These are phyloP conservation scores for Phaseolus lunatus DNA, from an alignment of 306 rosid species.

Conservation along the genomic window DNA sequence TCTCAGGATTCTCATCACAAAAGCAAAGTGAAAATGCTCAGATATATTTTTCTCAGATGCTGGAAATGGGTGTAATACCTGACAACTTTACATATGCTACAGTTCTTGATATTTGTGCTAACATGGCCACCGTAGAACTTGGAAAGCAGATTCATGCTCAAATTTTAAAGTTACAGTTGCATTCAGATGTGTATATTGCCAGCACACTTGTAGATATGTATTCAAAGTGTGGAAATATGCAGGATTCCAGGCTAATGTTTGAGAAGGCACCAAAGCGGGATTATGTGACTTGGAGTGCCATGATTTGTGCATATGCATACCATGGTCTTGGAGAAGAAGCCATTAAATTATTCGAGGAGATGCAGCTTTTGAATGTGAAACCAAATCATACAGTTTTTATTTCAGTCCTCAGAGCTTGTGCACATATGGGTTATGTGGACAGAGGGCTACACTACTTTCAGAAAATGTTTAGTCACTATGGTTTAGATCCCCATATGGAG, in stretches of 20 bases:
- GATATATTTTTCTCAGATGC: constrained; percentile 70
- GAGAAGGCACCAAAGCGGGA: constrained; percentile 78
- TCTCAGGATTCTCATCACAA: constrained; percentile 81
- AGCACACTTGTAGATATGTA: constrained; percentile 94
- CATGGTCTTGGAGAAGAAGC: constrained; percentile 84
- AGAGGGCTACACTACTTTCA: constrained; percentile 64
- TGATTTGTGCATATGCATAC: constrained; percentile 86
- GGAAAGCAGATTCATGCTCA: constrained; percentile 93
- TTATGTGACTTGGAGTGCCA: constrained; percentile 88
- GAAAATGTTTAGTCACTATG: constrained; percentile 64
- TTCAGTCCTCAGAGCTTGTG: constrained; percentile 89
- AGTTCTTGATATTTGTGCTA: constrained; percentile 83
- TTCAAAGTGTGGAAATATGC: constrained; percentile 88
- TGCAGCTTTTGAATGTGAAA: constrained; percentile 70
- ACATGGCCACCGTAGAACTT: constrained; percentile 80
- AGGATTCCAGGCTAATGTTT: constrained; percentile 71
- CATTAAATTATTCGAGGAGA: constrained; percentile 68
- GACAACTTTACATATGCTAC: constrained; percentile 89
- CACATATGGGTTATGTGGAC: constrained; percentile 74
- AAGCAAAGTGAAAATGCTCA: constrained; percentile 80
- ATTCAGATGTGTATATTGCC: constrained; percentile 70
- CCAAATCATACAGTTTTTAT: constrained; percentile 82
- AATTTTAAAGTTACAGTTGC: constrained; percentile 72
- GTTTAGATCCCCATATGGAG: constrained; percentile 78
- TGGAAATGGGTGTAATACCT: constrained; percentile 70